Percentiles rank a stretch among this genome's conserved stretches.
phyloP scores from a whole-genome alignment of 768 basidiomycete species.

The Chalciporus sphaerocephalus region DNA sequence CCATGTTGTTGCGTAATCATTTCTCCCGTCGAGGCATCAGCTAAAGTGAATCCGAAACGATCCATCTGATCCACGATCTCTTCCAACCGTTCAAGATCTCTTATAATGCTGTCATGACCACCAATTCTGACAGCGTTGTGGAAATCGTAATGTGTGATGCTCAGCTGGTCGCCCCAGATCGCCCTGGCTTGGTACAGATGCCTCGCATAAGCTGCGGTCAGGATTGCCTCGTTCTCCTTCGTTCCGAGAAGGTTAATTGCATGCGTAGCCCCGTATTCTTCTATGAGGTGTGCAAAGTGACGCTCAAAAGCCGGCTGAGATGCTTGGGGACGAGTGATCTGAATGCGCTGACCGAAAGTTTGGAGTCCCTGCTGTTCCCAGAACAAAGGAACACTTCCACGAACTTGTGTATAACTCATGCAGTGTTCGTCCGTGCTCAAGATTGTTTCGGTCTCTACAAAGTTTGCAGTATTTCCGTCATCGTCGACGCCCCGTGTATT shows the following conservation, averaged over 20 bases:
- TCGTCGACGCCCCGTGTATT: slow-evolving; percentile 96
- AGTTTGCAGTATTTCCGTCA: slow-evolving; percentile 91
- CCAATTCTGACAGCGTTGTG: slow-evolving; percentile 74
- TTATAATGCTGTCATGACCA: slow-evolving; percentile 83
- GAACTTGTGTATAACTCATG: slow-evolving; percentile 89
- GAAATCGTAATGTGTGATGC: slow-evolving; percentile 91
- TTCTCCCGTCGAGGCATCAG: slow-evolving; percentile 59
- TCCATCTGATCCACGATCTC: slow-evolving; percentile 62
- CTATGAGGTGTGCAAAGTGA: slow-evolving; percentile 81
- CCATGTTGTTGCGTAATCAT: slow-evolving; percentile 87
- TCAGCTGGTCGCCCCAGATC: slow-evolving; percentile 61
- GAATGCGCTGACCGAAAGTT: slow-evolving; percentile 90
- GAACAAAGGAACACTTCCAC: slow-evolving; percentile 95
- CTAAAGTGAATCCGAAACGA: slow-evolving; percentile 82
- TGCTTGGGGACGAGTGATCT: slow-evolving; percentile 91
- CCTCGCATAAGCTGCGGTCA: slow-evolving; percentile 78
- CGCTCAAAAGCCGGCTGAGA: slow-evolving; percentile 97
- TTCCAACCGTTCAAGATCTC: slow-evolving; percentile 65
- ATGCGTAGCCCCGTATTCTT: slow-evolving; percentile 82
- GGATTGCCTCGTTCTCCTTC: slow-evolving; percentile 85
- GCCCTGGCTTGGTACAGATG: slow-evolving; percentile 68
- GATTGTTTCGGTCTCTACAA: slow-evolving; percentile 95
- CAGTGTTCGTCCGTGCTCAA: slow-evolving; percentile 83
- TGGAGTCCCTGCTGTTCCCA: slow-evolving; percentile 98
- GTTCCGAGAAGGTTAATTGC: slow-evolving; percentile 88